Evolutionary conservation across 768 basidiomycete genomes (phyloP), one percentile per base, ranked within the genome.

Genomic region (Naganishia onofrii): DNA sequence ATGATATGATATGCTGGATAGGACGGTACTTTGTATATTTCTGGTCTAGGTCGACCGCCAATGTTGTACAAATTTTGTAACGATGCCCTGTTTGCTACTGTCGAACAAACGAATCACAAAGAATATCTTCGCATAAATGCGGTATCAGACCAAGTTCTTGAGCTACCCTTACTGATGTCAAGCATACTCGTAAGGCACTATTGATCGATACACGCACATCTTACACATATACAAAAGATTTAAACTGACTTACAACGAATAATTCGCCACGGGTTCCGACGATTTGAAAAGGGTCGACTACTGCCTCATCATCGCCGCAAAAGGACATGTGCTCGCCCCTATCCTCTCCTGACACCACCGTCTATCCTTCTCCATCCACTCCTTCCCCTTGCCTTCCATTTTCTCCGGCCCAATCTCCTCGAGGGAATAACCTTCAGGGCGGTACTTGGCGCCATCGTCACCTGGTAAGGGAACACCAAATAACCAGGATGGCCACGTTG

Each of bases 311-410:
- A 65, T 66, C 48, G 48, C 48, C 28, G 34, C 53, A 52, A 69
- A 69, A 2, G 68, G 68, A 53, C 68, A 69, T 19, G 17, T 57
- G 10, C 68, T 44, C 32, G 12, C 46, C 0, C 13, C 44, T 21
- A 60, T 46, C 31, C 17, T 52, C 48, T 63, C 42, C 32, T 34
- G 23, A 3, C 53, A 44, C 29, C 57, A 36, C 57, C 28, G 23
- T 2, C 56, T n/a, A 52, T 69, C 68, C 21, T 23, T n/a, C n/a
- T 31, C 68, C 68, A 69, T 69, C 68, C 68, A 69, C 15, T 69
- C 68, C 31, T 51, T 8, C 23, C 68, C 68, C 68, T 69, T 69
- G 0, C 68, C 68, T 29, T 58, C 29, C 56, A 57, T 48, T 21
- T 32, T 29, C 10, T 46, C 44, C 28, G 68, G 68, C 12, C 68